A percentile compares a stretch with the other conserved stretches of the same genome.
Evolutionary conservation across 768 basidiomycete genomes (phyloP).

Genomic region (Asterophora parasitica): DNA sequence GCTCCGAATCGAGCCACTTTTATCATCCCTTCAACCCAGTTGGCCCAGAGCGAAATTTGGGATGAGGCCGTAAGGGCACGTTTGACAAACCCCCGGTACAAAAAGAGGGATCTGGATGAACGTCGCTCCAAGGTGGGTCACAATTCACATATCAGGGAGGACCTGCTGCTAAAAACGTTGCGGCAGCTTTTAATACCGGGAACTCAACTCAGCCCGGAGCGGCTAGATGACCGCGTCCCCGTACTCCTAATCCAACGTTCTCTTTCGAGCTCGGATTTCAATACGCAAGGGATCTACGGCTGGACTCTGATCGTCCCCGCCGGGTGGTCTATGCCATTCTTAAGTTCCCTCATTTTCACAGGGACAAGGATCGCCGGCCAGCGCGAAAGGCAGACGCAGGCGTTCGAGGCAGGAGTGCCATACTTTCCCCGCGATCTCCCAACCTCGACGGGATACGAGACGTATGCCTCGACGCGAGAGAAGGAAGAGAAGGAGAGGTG

Average conservation of each 20-base stretch:
- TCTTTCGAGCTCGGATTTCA: conserved; percentile 35
- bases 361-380: conserved; percentile 84
- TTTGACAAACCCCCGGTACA: conserved; percentile 61
- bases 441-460: conserved; percentile 46
- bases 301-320: conserved; percentile 85
- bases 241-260: conserved; percentile 80
- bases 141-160: conserved; percentile 1
- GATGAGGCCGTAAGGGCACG: conserved; percentile 46
- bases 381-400: conserved; percentile 74
- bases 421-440: conserved; percentile 86
- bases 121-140: conserved; percentile 77
- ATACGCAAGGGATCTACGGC: conserved; percentile 58
- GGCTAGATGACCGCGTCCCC: conserved; percentile 81
- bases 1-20: conserved; percentile 24
- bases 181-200: conserved; percentile 75
- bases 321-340: conserved; percentile 91
- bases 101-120: conserved; percentile 84
- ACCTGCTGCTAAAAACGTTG: background rate
- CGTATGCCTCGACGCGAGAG: conserved; percentile 44
- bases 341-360: conserved; percentile 75
- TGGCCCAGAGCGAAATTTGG: conserved; percentile 76
- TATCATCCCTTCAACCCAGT: conserved; percentile 49
- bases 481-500: conserved; percentile 55
- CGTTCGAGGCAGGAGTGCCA: conserved; percentile 71
- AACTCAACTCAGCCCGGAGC: conserved; percentile 55